Base-by-base conservation (phyloP, 306 rosid species). In the Betula pendula region DNA sequence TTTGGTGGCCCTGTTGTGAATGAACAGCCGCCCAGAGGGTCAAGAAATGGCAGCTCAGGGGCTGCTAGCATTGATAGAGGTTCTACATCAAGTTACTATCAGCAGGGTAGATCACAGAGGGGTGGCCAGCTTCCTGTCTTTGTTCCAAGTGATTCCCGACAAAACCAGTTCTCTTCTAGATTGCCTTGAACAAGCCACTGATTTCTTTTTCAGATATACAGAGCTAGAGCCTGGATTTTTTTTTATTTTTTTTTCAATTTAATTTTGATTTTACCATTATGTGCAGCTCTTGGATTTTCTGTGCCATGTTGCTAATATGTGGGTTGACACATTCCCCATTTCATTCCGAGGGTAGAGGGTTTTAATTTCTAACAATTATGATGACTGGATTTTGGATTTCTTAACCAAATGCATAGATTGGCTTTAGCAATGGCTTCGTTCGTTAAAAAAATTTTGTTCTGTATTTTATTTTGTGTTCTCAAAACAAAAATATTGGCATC, bases 41-140 rank as follows among this genome's bases (percentile, higher is more conserved):
- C 90, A 59, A 76, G 90, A 81, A 85, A 62, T 82, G 66, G 70
- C 75, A 83, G 78, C 72, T 71, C 89, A 38, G 68, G 72, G 52
- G 74, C 82, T 60, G 84, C 77, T 63, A 75, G 73, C 29, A 70
- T 67, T 1, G 91, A 81, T 52, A 83, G 91, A 82, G 88, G 88
- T 63, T 77, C 87, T 49, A 25, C 85, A 11, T 74, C 67, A 35
- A 75, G 82, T 72, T 83, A 87, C 82, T 80, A 74, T 77, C 94
- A 83, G 79, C 90, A 76, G 81, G 90, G 85, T 73, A 82, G 95
- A 88, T 79, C 88, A 35, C 89, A 81, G 27, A 81, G 89, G 58
- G 96, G 89, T 68, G 88, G 83, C 68, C 93, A 89, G 82, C 90
- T 92, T 69, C 96, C 96, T 0, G 96, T 92, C 81, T 92, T 92